Evolutionary conservation across 352 stramenopile genomes (phyloP).

Genomic region (Pythium folliculosum): DNA sequence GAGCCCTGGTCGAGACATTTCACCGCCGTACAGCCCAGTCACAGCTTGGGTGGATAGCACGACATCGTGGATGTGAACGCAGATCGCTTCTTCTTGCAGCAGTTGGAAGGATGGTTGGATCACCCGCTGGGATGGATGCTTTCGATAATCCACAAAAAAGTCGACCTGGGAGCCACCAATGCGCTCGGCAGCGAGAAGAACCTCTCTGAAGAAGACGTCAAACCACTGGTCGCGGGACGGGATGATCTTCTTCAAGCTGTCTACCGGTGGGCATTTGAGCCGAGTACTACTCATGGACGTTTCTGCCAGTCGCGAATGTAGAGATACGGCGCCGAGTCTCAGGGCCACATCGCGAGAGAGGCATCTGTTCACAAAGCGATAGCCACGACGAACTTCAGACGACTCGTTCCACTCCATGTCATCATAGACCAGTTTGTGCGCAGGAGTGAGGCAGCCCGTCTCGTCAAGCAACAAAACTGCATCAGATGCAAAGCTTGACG

Average conservation of each 20-base stretch:
- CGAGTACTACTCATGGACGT: conserved; percentile 54
- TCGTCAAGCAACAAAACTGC: conserved; percentile 32
- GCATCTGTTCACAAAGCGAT: conserved; percentile 52
- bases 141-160: conserved; percentile 68
- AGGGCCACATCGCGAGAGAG: conserved; percentile 49
- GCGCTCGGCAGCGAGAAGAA: conserved; percentile 58
- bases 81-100: conserved; percentile 70
- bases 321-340: conserved; percentile 53
- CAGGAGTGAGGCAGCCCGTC: conserved; percentile 19
- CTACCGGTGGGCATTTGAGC: conserved; percentile 45
- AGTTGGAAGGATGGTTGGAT: conserved; percentile 72
- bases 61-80: conserved; percentile 67
- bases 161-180: conserved; percentile 56
- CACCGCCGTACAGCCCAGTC: conserved; percentile 49
- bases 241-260: conserved; percentile 45
- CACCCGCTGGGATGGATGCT: conserved; percentile 63
- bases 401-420: conserved; percentile 84
- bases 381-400: conserved; percentile 46
- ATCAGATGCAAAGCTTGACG: neutral
- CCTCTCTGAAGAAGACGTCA: conserved; percentile 54
- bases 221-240: conserved; percentile 42
- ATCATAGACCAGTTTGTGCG: conserved; percentile 52
- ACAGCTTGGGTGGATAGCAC: conserved; percentile 55
- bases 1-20: conserved; percentile 54
- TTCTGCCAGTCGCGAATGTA: conserved; percentile 66